phyloP scores from a whole-genome alignment of 2,329 filamentous ascomycete species.

The Paramyrothecium sp. region DNA sequence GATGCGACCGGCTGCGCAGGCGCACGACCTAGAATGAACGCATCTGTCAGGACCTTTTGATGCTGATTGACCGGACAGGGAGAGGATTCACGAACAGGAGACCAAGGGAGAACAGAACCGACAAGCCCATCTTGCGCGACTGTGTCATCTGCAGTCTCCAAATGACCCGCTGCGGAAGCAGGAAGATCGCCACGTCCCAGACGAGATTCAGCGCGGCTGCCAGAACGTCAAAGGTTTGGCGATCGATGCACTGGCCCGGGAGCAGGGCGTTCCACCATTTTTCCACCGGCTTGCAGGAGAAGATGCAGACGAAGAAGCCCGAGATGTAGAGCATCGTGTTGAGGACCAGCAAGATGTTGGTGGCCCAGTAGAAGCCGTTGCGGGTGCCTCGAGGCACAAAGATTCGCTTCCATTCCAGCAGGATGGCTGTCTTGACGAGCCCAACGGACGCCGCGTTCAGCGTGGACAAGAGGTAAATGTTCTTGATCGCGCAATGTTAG shows the following conservation, averaged over 20 bases:
- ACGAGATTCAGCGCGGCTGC: slow-evolving; percentile 19
- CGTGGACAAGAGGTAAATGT: neutral
- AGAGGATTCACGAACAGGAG: slow-evolving; percentile 18
- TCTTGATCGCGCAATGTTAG: neutral
- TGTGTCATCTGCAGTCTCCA: slow-evolving; percentile 23
- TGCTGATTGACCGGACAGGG: no score
- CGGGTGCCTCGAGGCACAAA: slow-evolving; percentile 9
- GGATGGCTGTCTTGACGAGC: slow-evolving; percentile 9
- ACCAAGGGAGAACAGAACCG: slow-evolving; percentile 26
- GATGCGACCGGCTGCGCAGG: neutral
- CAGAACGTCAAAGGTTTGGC: slow-evolving; percentile 12
- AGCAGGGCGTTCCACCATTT: slow-evolving; percentile 23
- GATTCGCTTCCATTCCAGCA: slow-evolving; percentile 11
- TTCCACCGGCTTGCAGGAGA: slow-evolving; percentile 21
- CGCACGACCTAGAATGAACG: neutral
- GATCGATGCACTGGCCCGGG: slow-evolving; percentile 18
- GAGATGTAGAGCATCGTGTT: slow-evolving; percentile 16
- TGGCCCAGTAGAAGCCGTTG: slow-evolving; percentile 19
- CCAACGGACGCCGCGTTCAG: slow-evolving; percentile 1
- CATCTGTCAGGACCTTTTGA: neutral
- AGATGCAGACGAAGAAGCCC: slow-evolving; percentile 14
- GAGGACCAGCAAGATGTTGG: slow-evolving; percentile 13
- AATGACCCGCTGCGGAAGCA: slow-evolving; percentile 24
- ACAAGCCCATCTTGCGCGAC: slow-evolving; percentile 23
- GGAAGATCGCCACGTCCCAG: slow-evolving; percentile 23